phyloP scores from a whole-genome alignment of 1,284 basidiomycete genomes.

The Ganoderma lucidum region DNA sequence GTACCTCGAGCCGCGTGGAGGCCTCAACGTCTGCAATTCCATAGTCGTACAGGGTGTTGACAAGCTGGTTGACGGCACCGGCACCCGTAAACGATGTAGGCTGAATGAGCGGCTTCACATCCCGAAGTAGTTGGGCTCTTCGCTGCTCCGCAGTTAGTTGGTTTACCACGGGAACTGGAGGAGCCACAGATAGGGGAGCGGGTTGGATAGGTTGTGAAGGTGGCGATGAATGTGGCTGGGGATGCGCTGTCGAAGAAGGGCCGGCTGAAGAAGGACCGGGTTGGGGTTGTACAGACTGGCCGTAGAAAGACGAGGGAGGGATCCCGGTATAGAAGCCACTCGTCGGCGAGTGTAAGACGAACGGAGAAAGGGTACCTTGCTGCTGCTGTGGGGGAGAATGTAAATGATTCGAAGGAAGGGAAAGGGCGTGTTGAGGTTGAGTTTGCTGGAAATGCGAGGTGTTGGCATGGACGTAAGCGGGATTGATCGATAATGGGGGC shows the following conservation, averaged over 20 bases:
- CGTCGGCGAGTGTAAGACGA: slow-evolving; percentile 65
- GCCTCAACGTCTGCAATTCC: slow-evolving; percentile 70
- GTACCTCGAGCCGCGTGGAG: slow-evolving; percentile 66
- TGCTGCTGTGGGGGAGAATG: slow-evolving; percentile 39
- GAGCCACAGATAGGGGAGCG: slow-evolving; percentile 23
- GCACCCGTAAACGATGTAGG: slow-evolving; percentile 71
- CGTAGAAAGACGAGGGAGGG: slow-evolving; percentile 49
- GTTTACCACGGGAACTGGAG: slow-evolving; percentile 36
- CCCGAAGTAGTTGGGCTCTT: slow-evolving; percentile 57
- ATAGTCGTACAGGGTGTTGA: slow-evolving; percentile 61
- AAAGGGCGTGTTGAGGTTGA: slow-evolving; percentile 43
- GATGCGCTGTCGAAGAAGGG: slow-evolving; percentile 25
- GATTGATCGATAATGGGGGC: slow-evolving; percentile 45
- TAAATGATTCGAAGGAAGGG: slow-evolving; percentile 35
- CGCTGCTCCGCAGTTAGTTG: slow-evolving; percentile 36
- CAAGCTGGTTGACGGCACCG: slow-evolving; percentile 65
- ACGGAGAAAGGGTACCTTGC: slow-evolving; percentile 73
- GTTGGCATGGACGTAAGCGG: slow-evolving; percentile 41
- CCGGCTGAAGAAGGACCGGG: slow-evolving; percentile 28
- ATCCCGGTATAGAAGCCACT: slow-evolving; percentile 48
- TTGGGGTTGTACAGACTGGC: slow-evolving; percentile 35
- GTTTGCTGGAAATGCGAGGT: slow-evolving; percentile 47
- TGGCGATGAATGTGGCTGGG: neutral
- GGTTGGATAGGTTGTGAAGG: neutral
- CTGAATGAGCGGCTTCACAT: slow-evolving; percentile 61